Evolutionary conservation across 805 yeast genomes (phyloP), one percentile per base, ranked within the genome.

Genomic region (Metschnikowia noctiluminum): DNA sequence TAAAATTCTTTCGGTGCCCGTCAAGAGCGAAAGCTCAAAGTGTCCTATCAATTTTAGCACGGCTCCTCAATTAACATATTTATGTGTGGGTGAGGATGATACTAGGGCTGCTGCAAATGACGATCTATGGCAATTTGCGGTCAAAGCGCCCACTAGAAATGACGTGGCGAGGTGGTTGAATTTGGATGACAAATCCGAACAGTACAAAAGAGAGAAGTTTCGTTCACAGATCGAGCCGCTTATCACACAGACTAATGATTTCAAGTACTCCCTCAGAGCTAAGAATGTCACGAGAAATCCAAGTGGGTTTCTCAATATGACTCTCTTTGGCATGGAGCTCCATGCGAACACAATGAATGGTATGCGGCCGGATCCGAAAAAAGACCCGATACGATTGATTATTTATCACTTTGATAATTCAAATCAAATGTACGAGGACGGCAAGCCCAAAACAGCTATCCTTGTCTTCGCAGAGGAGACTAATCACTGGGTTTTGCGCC

Each of bases 291-390:
- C 58, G 37, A 63, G 70, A 55, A 65, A 60, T 46, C 73, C 73
- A 6, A 72, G 52, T 31, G 74, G 68, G 2, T 78, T 70, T 51
- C 73, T 72, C 42, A 68, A 76, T 27, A 59, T 90, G 58, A 73
- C 85, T 0, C 72, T 81, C n/a, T 65, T 90, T 32, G 70, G 78
- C 6, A 53, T 89, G 46, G 98, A 92, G 58, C 61, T 89, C 0
- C 91, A 85, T 63, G 82, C 79, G 0, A 77, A 77, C 39, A 77
- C 85, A 0, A 62, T 80, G n/a, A 74, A 64, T 0, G 70, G 62
- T 2, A 51, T 56, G 42, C 47, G 60, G 7, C 92, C 97, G 0
- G 85, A 89, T 58, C 95, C 97, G 0, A 48, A 57, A 3, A 38
- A 54, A 1, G 96, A 92, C 63, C 70, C 78, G 1, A 70, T 91